phyloP scores from a whole-genome alignment of 768 basidiomycete genomes.

The Serendipita sp. region DNA sequence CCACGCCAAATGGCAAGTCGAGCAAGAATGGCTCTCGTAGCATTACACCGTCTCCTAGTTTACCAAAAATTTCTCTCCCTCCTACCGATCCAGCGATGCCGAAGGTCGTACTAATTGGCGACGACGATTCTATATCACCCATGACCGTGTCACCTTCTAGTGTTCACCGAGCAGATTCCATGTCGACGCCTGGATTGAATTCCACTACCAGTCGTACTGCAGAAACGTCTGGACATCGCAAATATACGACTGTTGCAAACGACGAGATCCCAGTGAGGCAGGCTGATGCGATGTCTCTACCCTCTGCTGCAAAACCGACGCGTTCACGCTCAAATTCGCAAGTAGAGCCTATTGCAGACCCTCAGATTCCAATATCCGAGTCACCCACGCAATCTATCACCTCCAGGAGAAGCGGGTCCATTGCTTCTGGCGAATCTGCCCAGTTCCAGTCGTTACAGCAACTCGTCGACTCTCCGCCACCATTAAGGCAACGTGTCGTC shows the following conservation, averaged over 20 bases:
- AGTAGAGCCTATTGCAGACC: neutral
- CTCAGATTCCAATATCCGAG: neutral
- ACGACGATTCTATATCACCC: neutral
- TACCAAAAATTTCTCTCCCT: neutral
- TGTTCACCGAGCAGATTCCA: neutral
- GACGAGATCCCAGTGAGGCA: neutral
- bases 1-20: neutral
- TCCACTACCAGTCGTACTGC: neutral
- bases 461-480: neutral
- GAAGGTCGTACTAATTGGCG: neutral
- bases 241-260: neutral
- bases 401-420: neutral
- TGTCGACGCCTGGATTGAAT: neutral
- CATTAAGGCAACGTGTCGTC: neutral
- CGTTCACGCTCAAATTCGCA: neutral
- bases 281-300: neutral
- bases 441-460: neutral
- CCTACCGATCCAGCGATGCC: neutral
- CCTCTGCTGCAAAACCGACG: neutral
- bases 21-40: neutral
- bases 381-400: neutral
- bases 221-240: neutral
- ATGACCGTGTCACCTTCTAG: conserved; percentile 3
- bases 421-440: neutral
- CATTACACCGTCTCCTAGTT: neutral